Percentiles rank a stretch among this genome's conserved stretches.
phyloP scores from a whole-genome alignment of 495 filamentous ascomycete species.

The Penicillium psychrofluorescens region DNA sequence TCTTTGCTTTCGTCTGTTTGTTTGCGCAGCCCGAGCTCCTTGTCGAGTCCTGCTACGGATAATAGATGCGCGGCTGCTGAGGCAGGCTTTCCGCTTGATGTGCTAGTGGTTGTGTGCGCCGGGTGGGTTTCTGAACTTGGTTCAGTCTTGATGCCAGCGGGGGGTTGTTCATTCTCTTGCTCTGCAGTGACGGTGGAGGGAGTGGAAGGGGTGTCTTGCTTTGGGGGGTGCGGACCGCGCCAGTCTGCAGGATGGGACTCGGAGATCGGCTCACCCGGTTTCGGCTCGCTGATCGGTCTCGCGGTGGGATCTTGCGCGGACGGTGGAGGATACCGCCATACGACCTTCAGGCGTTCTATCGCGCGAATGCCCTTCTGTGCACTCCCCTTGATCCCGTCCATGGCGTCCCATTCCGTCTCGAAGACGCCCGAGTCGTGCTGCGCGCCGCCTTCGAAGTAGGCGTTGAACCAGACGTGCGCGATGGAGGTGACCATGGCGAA shows the following conservation, averaged over 20 bases:
- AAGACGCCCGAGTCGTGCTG: conserved; percentile 55
- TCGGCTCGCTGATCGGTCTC: conserved; percentile 49
- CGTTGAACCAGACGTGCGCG: conserved; percentile 94
- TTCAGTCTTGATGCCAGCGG: not conserved
- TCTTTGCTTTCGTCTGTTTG: conserved; percentile 52
- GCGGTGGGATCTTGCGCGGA: conserved; percentile 7
- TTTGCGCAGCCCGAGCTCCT: conserved; percentile 58
- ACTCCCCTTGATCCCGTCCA: conserved; percentile 76
- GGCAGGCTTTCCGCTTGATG: conserved; percentile 4
- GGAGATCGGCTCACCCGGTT: conserved; percentile 54
- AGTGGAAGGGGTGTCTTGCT: not conserved
- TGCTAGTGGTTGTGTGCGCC: not conserved
- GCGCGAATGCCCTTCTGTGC: conserved; percentile 71
- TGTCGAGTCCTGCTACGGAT: conserved; percentile 23
- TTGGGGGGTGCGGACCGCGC: conserved; percentile 34
- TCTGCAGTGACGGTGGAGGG: not conserved
- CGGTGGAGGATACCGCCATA: conserved; percentile 57
- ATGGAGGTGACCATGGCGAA: conserved; percentile 87
- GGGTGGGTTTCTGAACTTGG: not conserved
- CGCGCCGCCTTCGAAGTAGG: conserved; percentile 81
- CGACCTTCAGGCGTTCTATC: conserved; percentile 77
- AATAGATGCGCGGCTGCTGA: conserved; percentile 1
- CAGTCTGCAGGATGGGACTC: conserved; percentile 66
- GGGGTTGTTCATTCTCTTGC: conserved; percentile 3
- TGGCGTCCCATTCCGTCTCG: conserved; percentile 55